Conservation (phyloP, 306 rosid species). For the Quercus parvula region DNA sequence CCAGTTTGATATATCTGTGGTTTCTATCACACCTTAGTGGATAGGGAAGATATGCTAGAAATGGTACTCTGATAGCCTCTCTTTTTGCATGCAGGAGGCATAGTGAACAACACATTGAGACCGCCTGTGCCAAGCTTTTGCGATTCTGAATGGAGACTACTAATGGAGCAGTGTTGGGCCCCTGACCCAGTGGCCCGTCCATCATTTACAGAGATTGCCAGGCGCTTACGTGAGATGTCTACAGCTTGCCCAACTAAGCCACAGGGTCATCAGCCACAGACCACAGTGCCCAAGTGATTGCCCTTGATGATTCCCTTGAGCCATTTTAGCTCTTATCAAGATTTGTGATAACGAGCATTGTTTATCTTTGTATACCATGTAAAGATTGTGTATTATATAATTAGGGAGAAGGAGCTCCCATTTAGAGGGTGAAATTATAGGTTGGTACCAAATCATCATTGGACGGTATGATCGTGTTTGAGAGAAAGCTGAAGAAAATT, state of each 20-base stretch:
- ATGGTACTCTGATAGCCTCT: background rate
- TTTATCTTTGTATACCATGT: background rate
- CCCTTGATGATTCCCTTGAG: background rate
- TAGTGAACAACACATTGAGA: constrained; percentile 76
- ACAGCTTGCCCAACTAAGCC: constrained; percentile 58
- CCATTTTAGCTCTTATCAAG: background rate
- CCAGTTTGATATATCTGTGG: background rate
- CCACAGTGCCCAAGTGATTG: constrained; percentile 33
- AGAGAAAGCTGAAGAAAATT: constrained; percentile 9
- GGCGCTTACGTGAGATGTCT: constrained; percentile 72
- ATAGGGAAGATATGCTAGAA: background rate
- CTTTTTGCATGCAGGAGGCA: constrained; percentile 62
- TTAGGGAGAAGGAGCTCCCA: constrained; percentile 16
- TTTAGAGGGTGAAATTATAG: constrained; percentile 3
- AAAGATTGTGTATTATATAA: constrained; percentile 19
- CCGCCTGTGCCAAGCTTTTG: constrained; percentile 65
- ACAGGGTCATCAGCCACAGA: constrained; percentile 32
- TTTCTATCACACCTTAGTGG: background rate
- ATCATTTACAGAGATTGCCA: constrained; percentile 76
- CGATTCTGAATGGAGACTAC: constrained; percentile 72
- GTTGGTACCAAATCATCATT: background rate
- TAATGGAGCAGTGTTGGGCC: constrained; percentile 94
- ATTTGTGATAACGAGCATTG: background rate
- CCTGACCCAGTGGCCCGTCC: constrained; percentile 77
- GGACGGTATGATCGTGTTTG: background rate